Evolutionary conservation across 768 basidiomycete species (phyloP), one percentile per base, ranked within the genome.

Genomic region (Chalciporus chontae): DNA sequence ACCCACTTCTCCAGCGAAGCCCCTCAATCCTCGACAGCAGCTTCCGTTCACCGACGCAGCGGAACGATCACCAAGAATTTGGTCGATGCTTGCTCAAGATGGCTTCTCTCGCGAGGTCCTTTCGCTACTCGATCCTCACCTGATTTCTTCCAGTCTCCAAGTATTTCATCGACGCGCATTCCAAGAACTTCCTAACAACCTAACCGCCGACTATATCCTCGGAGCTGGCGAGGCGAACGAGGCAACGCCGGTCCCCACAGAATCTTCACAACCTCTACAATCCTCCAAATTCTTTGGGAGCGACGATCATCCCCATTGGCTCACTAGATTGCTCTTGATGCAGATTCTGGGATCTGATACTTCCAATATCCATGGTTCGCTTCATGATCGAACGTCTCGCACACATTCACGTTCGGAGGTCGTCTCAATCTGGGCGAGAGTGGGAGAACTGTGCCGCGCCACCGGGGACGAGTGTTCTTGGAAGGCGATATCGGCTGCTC

Each of bases 391-490:
- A 45, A 75, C 77, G 0, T 78, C 82, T 15, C 79, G 79, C 14
- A 84, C 84, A 3, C 85, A 88, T 61, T 77, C 83, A 5, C 76
- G 90, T 21, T 85, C 84, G 4, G 86, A 86, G 51, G 75, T 87
- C 8, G 81, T 93, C 38, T 77, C 80, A 0, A 74, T 78, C 0
- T 93, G 90, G 90, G 78, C 78, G 9, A 75, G 77, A 37, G 73
- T 91, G 2, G 90, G 82, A 1, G 90, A 93, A 59, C 64, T 84
- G 23, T 86, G 86, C 52, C 75, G 90, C 8, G 60, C 71, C n/a
- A 72, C 73, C 3, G 90, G 90, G 0, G 90, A 93, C 56, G 86
- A 87, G 60, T 86, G 83, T 51, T 81, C 87, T 13, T 93, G 86
- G 87, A 77, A 72, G 37, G 89, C 89, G 2, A 84, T 92, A 45